A percentile compares a stretch with the other conserved stretches of the same genome.
Conservation (phyloP, 192 early-diverging fungal genomes). For the Entomortierella parvispora region DNA sequence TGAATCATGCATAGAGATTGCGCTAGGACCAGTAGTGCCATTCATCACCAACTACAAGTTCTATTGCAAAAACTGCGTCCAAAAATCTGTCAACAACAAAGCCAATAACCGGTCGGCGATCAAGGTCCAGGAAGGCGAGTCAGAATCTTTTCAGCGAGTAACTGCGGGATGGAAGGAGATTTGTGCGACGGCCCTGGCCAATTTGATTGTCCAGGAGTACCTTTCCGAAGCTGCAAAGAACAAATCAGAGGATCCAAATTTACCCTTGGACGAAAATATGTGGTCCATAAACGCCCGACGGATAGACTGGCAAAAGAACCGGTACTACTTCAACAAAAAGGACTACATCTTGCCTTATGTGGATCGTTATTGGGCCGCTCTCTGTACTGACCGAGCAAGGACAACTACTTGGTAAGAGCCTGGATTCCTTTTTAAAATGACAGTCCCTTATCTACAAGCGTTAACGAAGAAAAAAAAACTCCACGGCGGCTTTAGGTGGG, state of each 20-base stretch:
- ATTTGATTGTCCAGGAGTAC: conserved; percentile 65
- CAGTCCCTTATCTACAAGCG: neutral
- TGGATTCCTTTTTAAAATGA: neutral
- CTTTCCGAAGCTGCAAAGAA: conserved; percentile 32
- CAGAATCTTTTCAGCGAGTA: conserved; percentile 63
- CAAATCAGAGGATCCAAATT: conserved; percentile 37
- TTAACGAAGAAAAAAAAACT: neutral
- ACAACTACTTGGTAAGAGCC: conserved; percentile 66
- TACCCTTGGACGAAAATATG: conserved; percentile 40
- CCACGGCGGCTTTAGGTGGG: conserved; percentile 57
- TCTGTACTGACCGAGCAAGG: conserved; percentile 70
- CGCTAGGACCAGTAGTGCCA: conserved; percentile 57
- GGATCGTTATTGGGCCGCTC: conserved; percentile 68
- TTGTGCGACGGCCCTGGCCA: conserved; percentile 68
- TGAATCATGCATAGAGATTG: conserved; percentile 58
- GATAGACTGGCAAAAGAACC: conserved; percentile 54
- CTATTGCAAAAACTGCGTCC: conserved; percentile 58
- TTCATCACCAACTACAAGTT: conserved; percentile 75
- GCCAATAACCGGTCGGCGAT: conserved; percentile 17
- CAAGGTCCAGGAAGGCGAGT: conserved; percentile 27
- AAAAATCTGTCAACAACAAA: conserved; percentile 19
- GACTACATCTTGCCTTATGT: conserved; percentile 72
- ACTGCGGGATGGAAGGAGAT: conserved; percentile 77
- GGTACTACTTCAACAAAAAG: conserved; percentile 74
- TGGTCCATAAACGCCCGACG: conserved; percentile 40